Base-by-base conservation (phyloP, 2,329 filamentous ascomycete genomes). In the Colletotrichum tropicicola region DNA sequence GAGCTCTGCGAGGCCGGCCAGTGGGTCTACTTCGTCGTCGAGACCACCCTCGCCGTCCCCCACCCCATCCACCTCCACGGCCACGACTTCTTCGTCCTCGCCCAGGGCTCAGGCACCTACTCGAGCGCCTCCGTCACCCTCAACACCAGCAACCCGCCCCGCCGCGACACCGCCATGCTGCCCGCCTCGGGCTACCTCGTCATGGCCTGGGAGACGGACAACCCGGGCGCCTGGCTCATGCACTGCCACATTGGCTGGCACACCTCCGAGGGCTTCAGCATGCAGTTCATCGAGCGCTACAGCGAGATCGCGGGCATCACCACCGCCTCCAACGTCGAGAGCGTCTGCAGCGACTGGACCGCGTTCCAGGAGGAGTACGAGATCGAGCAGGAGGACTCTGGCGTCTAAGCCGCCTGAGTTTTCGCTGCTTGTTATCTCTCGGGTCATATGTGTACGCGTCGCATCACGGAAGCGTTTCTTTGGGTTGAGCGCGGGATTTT, bases 161-260 rank as follows among this genome's bases (percentile, higher is more conserved):
- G 85, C 8, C 78, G 86, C 28, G 85, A 88, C 67, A 82, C 83
- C 1, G 83, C 84, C 9, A 78, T 83, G 65, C 75, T 88, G 4
- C 79, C 79, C 0, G 70, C 71, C 2, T 67, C 69, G 5, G 83
- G 84, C 0, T 82, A 82, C 70, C 56, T 85, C 3, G 80, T 84
- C n/a, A 74, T 87, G 56, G 83, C 82, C 2, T 83, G 85, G 66
- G 73, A 82, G 69, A 78, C 79, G 0, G 77, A 81, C 59, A 87
- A 86, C 71, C 81, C 84, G 2, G 83, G 84, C 0, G 73, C 75
- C 0, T 85, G 83, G 83, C 71, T 83, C 1, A 78, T 85, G 68
- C 83, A 85, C 70, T 85, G 83, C 69, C 83, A 85, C 69, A 81
- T 84, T 4, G 77, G 78, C 8, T 83, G 82, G 75, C 84, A 86